These are phyloP conservation scores for Chaetomiaceae sp. DNA, from an alignment of 2,329 filamentous ascomycete species.

Conservation along the genomic window DNA sequence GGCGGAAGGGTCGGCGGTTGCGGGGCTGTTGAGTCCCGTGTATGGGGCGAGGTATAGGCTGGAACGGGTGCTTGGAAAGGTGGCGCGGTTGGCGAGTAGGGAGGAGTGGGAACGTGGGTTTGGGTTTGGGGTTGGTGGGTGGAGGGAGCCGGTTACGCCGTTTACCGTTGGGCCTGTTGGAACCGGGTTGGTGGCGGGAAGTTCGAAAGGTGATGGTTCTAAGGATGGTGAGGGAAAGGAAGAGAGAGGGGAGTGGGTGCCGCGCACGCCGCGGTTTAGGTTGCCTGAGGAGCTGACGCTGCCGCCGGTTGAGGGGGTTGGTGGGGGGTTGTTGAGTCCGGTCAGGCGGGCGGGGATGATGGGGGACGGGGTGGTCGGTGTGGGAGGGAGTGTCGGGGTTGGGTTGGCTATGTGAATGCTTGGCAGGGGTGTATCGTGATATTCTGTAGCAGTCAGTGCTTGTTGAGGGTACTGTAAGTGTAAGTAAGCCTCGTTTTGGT, in stretches of 20 bases:
- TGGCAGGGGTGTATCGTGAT: too few species aligned
- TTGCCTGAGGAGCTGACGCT: conserved; percentile 9
- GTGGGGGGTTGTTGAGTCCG: conserved; percentile 7
- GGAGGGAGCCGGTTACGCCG: conserved; percentile 9
- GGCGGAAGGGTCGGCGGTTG: conserved; percentile 5
- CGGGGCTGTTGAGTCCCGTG: conserved; percentile 28
- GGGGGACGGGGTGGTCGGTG: neutral
- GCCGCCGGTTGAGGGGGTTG: neutral
- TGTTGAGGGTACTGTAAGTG: too few species aligned
- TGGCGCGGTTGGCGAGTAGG: conserved; percentile 24
- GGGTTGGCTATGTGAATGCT: conserved; percentile 11
- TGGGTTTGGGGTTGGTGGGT: neutral
- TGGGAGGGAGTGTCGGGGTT: neutral
- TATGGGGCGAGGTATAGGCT: conserved; percentile 30
- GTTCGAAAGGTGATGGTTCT: too few species aligned
- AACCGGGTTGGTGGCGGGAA: neutral
- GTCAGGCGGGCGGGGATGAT: neutral
- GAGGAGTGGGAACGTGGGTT: neutral
- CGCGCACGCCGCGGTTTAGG: neutral
- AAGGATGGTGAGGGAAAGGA: neutral
- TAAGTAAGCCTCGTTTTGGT: too few species aligned
- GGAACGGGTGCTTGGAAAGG: conserved; percentile 30
- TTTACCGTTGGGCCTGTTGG: too few species aligned
- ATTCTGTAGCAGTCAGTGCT: too few species aligned
- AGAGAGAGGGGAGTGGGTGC: neutral